Percentiles rank a stretch among this genome's conserved stretches.
Conservation (phyloP, 768 basidiomycete species). For the Lentinula sp. region DNA sequence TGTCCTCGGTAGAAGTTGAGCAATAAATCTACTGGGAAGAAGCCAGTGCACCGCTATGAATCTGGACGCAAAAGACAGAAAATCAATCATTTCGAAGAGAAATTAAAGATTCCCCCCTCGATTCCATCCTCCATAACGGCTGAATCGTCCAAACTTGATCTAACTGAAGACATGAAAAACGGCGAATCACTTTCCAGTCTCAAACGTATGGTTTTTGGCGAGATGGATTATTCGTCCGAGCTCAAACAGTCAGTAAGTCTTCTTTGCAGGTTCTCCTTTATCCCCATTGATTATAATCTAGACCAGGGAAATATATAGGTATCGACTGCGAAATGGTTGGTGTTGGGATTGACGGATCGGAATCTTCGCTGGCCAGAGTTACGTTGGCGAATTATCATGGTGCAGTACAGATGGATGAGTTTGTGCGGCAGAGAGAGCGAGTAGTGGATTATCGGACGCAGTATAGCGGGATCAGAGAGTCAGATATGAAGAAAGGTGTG, state of each 20-base stretch:
- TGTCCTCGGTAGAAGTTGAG: not conserved
- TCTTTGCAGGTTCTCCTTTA: not conserved
- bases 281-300: conserved; percentile 15
- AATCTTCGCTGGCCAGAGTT: conserved; percentile 85
- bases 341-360: conserved; percentile 74
- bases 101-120: not conserved
- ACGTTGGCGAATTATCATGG: conserved; percentile 89
- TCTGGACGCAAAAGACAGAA: not conserved
- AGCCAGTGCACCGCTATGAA: not conserved
- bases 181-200: conserved; percentile 42
- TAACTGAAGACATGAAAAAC: conserved; percentile 25
- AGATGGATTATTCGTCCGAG: conserved; percentile 21
- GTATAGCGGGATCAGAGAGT: conserved; percentile 76
- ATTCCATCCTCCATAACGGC: not conserved
- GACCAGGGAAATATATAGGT: conserved; percentile 71
- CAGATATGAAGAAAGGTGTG: conserved; percentile 67
- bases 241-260: conserved; percentile 38
- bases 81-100: not conserved
- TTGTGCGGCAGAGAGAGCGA: conserved; percentile 79
- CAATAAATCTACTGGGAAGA: not conserved
- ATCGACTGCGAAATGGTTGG: conserved; percentile 99
- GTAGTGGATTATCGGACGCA: conserved; percentile 93
- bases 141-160: not conserved
- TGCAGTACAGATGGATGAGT: conserved; percentile 71
- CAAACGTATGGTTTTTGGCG: conserved; percentile 49